Base-by-base conservation (phyloP, 2,329 filamentous ascomycete genomes). In the Metarhizium brunneum region DNA sequence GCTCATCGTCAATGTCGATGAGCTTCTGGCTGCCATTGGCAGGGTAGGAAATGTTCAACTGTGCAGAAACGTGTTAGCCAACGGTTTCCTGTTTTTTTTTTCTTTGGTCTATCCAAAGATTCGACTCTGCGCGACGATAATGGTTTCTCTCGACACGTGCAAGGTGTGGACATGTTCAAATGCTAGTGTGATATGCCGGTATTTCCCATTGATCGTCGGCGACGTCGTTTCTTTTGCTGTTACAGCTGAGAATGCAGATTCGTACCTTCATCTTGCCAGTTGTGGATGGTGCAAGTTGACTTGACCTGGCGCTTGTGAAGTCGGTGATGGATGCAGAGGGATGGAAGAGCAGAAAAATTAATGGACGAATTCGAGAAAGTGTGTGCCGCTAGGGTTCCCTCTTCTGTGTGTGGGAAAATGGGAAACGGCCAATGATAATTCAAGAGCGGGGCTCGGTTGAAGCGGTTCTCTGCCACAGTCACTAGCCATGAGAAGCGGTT, bases 21-120 rank as follows among this genome's bases (percentile, higher is more conserved):
- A 99, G 85, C 85, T 99, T 99, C 80, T 99, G 94, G 74, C 91
- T 94, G 86, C 94, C 94, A 82, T 97, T 97, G 86, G 92, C 90
- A 81, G 94, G 94, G 87, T 92, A 95, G 69, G 78, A 81, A 71
- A 84, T 82, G 80, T 84, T 84, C 77, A 84, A 76, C 81, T 81
- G 59, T 58, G 63, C 32, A n/a, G 50, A 58, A 58, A 63, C 25
- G 40, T 38, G 67, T 76, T 61, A 76, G 73, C 66, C 58, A 55
- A 43, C 32, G 7, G 1, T 7, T 6, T 35, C 32, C 32, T 11
- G 25, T 35, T 11, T 7, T 35, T 35, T 35, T 1, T 35, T 35
- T 6, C 11, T 2, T 49, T 8, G 8, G 5, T 4, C 13, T 6
- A 3, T 16, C 5, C 29, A 32, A 40, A 35, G 10, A 47, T 47